Evolutionary conservation across 2,329 filamentous ascomycete species (phyloP), one percentile per base, ranked within the genome.

Genomic region (Colletotrichum plurivorum): DNA sequence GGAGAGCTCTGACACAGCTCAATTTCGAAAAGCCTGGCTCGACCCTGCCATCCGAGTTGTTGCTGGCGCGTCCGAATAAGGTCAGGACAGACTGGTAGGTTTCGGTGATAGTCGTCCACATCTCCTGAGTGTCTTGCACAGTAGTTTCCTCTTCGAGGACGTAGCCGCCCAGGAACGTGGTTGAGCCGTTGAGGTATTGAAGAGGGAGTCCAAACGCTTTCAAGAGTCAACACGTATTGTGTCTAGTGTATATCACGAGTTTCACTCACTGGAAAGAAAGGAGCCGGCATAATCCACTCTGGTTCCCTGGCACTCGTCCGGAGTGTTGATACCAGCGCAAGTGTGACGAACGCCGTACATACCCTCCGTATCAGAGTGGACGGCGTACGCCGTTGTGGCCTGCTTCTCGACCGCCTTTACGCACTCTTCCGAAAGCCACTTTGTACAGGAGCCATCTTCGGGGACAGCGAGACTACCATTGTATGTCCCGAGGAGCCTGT

Each of bases 11-110:
- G n/a, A 61, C 18, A 13, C 57, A 61, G 22, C 36, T 61, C 46
- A 61, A 27, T 20, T 61, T 61, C 5, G 57, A 20, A n/a, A 61
- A 61, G 12, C 57, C 57, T 20, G 57, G 46, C 20, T 61, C 57
- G 31, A 52, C 31, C 7, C 25, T 31, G 1, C n/a, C 5, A 4
- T 22, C 15, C 3, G 46, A n/a, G 10, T 61, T 10, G 36, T 61
- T 61, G 18, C 22, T 39, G 27, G 31, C 39, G 15, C 46, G 57
- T 18, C 57, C 57, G 51, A 52, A 52, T 31, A 61, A 43, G 4
- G 57, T 61, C 1, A 61, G 10, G 13, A 61, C 41, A 1, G 57
- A 31, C 15, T 61, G 57, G 1, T 52, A 61, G 5, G 20, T 25
- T 61, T 51, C 31, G 4, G 57, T 61, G 18, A 41, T 8, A 12